Percentiles rank a stretch among this genome's conserved stretches.
phyloP scores from a whole-genome alignment of 2,329 filamentous ascomycete species.

The Colletotrichum sp. region DNA sequence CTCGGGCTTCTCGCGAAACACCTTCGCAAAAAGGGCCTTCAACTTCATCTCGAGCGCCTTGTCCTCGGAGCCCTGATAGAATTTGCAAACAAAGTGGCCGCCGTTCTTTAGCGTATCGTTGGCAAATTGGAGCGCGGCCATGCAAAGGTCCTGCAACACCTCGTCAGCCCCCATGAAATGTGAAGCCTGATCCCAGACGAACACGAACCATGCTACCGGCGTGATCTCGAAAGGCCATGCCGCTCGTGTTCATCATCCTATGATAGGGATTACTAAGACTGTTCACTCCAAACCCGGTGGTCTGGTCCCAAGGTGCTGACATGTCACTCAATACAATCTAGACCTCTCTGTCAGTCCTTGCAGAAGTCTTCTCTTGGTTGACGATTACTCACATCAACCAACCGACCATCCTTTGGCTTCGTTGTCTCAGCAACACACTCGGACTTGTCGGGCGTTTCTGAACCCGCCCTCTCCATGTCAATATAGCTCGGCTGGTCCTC shows the following conservation, averaged over 20 bases:
- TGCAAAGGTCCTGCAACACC: conserved; percentile 78
- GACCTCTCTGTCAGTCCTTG: not conserved
- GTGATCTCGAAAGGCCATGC: conserved; percentile 85
- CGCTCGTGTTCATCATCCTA: conserved; percentile 99
- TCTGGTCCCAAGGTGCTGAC: conserved; percentile 94
- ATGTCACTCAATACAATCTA: conserved; percentile 96
- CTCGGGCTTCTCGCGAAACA: conserved; percentile 88
- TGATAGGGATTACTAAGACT: conserved; percentile 93
- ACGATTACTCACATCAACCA: conserved; percentile 70
- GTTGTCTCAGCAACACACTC: conserved; percentile 30
- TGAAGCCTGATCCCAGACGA: no score
- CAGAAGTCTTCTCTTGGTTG: not conserved
- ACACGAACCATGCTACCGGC: conserved; percentile 86
- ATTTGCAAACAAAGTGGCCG: conserved; percentile 96
- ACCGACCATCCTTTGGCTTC: conserved; percentile 35
- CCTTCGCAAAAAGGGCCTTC: conserved; percentile 77
- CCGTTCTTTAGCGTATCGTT: conserved; percentile 82
- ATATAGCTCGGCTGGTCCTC: conserved; percentile 64
- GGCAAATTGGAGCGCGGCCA: conserved; percentile 83
- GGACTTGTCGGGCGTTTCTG: conserved; percentile 30
- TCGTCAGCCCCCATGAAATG: not conserved
- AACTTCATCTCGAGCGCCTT: conserved; percentile 77
- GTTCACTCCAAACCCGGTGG: conserved; percentile 78
- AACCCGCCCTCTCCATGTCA: conserved; percentile 61
- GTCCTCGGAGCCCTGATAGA: conserved; percentile 91